phyloP scores from a whole-genome alignment of 257 asterid genomes.

The Primulina huaijiensis region DNA sequence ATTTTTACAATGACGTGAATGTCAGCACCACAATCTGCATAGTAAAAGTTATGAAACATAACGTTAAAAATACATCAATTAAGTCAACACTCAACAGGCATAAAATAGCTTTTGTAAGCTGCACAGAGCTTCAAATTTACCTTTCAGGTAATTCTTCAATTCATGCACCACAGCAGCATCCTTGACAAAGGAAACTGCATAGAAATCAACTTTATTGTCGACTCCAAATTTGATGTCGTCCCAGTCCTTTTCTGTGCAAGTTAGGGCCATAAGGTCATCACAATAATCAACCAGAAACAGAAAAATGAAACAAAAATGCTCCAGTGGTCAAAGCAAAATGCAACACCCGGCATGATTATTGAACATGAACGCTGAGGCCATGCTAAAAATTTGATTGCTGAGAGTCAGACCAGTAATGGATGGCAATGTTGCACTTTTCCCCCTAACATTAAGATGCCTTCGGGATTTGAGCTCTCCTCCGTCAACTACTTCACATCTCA shows the following conservation, averaged over 20 bases:
- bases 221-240: constrained; percentile 97
- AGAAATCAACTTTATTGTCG: constrained; percentile 86
- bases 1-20: constrained; percentile 92
- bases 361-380: background rate
- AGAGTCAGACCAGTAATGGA: constrained; percentile 77
- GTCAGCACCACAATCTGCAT: constrained; percentile 69
- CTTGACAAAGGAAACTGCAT: constrained; percentile 96
- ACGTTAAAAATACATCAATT: constrained; percentile 8
- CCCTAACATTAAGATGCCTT: constrained; percentile 91
- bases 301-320: constrained; percentile 11
- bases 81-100: constrained; percentile 17
- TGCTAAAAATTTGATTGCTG: constrained; percentile 11
- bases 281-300: constrained; percentile 18
- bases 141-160: constrained; percentile 83
- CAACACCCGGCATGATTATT: constrained; percentile 11
- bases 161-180: constrained; percentile 97
- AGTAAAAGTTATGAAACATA: background rate
- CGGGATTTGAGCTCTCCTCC: constrained; percentile 99
- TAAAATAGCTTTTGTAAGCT: background rate
- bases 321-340: constrained; percentile 9
- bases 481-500: constrained; percentile 89
- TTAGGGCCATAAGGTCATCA: constrained; percentile 27
- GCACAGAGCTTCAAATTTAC: constrained; percentile 33
- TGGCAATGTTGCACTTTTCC: constrained; percentile 96
- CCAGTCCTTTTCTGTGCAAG: constrained; percentile 88